Conservation (phyloP, 2,329 filamentous ascomycete species). For the Sodiomyces alkalinus region DNA sequence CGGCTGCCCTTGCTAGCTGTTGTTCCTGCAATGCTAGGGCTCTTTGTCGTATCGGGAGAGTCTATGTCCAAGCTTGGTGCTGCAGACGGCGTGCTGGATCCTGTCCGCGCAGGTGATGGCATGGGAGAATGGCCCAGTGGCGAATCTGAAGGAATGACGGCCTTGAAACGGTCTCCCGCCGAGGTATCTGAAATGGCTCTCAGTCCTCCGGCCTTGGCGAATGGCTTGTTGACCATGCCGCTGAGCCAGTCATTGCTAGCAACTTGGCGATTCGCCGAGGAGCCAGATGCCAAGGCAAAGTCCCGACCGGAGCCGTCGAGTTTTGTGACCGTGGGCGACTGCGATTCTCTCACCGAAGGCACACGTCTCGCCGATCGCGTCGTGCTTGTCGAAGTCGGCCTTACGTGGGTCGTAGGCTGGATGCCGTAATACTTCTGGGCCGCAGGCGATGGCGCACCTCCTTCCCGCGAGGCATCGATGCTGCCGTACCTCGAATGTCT, state of each 20-base stretch:
- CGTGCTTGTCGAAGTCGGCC: slow-evolving; percentile 45
- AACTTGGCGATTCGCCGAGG: slow-evolving; percentile 24
- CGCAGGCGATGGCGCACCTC: slow-evolving; percentile 42
- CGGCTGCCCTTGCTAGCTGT: slow-evolving; percentile 32
- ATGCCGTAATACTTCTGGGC: slow-evolving; percentile 56
- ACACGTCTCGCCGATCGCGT: slow-evolving; percentile 36
- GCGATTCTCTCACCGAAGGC: slow-evolving; percentile 36
- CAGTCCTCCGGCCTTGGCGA: slow-evolving; percentile 44
- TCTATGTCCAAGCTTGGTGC: slow-evolving; percentile 66
- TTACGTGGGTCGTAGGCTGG: slow-evolving; percentile 32
- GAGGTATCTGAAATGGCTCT: slow-evolving; percentile 74
- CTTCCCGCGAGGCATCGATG: slow-evolving; percentile 57
- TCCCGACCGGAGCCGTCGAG: slow-evolving; percentile 31
- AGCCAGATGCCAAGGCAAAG: slow-evolving; percentile 27
- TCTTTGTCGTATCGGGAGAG: slow-evolving; percentile 50
- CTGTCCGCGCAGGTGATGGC: slow-evolving; percentile 57
- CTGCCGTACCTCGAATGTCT: slow-evolving; percentile 69
- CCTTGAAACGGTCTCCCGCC: slow-evolving; percentile 37
- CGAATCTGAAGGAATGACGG: slow-evolving; percentile 32
- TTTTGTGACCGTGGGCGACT: slow-evolving; percentile 43
- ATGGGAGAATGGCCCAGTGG: slow-evolving; percentile 35
- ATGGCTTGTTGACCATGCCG: slow-evolving; percentile 31
- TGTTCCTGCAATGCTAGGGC: slow-evolving; percentile 31
- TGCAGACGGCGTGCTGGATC: slow-evolving; percentile 53
- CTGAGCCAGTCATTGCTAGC: slow-evolving; percentile 42